Evolutionary conservation across 257 asterid species (phyloP).

Genomic region (Solanum medicagineum): DNA sequence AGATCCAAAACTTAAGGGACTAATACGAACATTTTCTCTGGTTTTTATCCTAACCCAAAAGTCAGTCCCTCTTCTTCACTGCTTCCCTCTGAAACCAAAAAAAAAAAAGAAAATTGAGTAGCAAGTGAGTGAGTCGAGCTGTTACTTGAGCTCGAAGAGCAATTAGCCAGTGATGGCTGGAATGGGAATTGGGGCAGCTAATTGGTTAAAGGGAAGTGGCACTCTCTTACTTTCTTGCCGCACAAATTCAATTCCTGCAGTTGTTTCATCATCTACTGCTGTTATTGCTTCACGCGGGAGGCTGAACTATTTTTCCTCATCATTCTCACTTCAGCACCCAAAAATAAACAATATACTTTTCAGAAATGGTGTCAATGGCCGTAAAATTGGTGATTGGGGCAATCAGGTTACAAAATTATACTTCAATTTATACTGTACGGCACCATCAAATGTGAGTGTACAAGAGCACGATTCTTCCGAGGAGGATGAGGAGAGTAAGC

Average conservation of each 20-base stretch:
- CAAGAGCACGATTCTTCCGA: neutral
- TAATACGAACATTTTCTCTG: neutral
- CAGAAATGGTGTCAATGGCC: neutral
- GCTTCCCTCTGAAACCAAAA: neutral
- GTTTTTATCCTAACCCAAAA: neutral
- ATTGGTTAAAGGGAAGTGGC: neutral
- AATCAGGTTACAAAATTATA: neutral
- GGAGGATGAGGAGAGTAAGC: conserved; percentile 1
- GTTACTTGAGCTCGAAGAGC: neutral
- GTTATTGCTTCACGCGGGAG: neutral
- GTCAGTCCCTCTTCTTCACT: neutral
- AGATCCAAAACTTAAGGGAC: neutral
- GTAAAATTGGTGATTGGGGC: neutral
- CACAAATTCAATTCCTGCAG: neutral
- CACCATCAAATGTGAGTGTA: neutral
- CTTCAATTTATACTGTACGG: neutral
- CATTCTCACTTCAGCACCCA: neutral
- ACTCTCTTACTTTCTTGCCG: neutral
- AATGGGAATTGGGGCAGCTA: neutral
- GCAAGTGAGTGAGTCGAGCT: neutral
- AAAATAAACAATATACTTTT: neutral
- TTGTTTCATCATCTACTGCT: neutral
- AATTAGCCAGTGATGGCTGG: neutral
- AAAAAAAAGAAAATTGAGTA: too few relatives aligned
- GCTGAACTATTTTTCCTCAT: neutral